A percentile compares a stretch with the other conserved stretches of the same genome.
These are phyloP conservation scores for Ehretia macrophylla DNA, from an alignment of 257 asterid species.

Conservation along the genomic window DNA sequence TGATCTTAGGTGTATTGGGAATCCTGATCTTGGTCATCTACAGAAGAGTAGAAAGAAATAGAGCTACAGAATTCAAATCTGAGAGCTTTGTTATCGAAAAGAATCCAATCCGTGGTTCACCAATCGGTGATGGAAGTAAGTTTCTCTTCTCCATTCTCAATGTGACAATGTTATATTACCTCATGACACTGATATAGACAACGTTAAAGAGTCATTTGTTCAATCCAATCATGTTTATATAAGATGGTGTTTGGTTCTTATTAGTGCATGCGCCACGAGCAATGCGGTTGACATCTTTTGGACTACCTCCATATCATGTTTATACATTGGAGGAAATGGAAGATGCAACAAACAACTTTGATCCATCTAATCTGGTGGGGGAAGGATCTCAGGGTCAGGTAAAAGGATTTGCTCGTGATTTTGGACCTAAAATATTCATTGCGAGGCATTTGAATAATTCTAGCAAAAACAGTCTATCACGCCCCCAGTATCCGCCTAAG, in stretches of 20 bases:
- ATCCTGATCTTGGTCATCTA: conserved; percentile 40
- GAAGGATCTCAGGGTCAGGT: conserved; percentile 94
- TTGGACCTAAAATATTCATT: background rate
- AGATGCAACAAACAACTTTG: conserved; percentile 84
- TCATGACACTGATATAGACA: no score
- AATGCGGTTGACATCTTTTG: conserved; percentile 73
- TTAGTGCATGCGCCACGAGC: conserved; percentile 63
- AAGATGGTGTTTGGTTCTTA: background rate
- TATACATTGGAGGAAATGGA: conserved; percentile 89
- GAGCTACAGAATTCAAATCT: conserved; percentile 32
- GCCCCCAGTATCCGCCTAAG: no score
- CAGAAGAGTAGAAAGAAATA: conserved; percentile 36
- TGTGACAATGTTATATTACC: background rate
- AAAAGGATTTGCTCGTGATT: conserved; percentile 2
- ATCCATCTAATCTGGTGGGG: conserved; percentile 67
- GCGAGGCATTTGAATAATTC: background rate
- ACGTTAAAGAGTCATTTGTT: no score
- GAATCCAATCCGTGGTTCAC: conserved; percentile 34
- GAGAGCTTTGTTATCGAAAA: conserved; percentile 60
- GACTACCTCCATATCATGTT: conserved; percentile 85
- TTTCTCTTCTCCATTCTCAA: background rate
- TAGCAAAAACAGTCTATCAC: background rate
- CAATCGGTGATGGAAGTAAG: conserved; percentile 60
- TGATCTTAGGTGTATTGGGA: conserved; percentile 40
- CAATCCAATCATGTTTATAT: background rate